Evolutionary conservation across 228 moss, liverwort and hornwort genomes (phyloP), one percentile per base, ranked within the genome.

Genomic region (Sphagnum magellanicum): DNA sequence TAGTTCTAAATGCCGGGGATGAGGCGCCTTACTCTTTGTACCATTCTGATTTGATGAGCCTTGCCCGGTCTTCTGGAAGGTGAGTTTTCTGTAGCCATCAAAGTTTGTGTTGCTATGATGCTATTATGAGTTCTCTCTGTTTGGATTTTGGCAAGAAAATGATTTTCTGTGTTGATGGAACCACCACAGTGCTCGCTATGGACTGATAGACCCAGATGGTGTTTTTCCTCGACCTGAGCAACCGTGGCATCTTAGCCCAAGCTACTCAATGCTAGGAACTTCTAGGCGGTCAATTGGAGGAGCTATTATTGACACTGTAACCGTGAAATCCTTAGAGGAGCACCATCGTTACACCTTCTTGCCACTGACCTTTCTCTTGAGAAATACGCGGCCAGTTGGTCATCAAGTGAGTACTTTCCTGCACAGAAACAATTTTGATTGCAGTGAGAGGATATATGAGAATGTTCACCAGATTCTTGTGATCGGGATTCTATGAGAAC

Each of bases 221-320:
- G 68, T 77, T 63, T 79, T 84, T 62, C 77, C 79, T 71, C 81
- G 89, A 55, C 81, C 88, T 46, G 89, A 86, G 50, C 93, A 83
- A 65, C 32, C 32, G 32, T 97, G 91, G 93, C 89, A 91, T 73
- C 81, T 71, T 52, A 81, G 93, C 68, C 83, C 82, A 51, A 87
- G 85, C 64, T 91, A 91, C 79, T 69, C 83, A 63, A 89, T 88
- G 62, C 67, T 93, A 69, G 88, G 83, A 68, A 80, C 86, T 50
- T 97, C 93, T 69, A 86, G 88, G 71, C 81, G 90, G 71, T 88
- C 93, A 74, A 81, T 92, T 61, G 91, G 93, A 59, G 97, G 93
- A 67, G 88, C 90, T 66, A 79, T 93, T 69, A 74, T 93, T 68
- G 90, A 97, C 78, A 73, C 83, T 16, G 79, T 76, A 59, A 88